These are phyloP conservation scores for Exophiala sp. DNA, from an alignment of 2,329 filamentous ascomycete species.

Conservation along the genomic window DNA sequence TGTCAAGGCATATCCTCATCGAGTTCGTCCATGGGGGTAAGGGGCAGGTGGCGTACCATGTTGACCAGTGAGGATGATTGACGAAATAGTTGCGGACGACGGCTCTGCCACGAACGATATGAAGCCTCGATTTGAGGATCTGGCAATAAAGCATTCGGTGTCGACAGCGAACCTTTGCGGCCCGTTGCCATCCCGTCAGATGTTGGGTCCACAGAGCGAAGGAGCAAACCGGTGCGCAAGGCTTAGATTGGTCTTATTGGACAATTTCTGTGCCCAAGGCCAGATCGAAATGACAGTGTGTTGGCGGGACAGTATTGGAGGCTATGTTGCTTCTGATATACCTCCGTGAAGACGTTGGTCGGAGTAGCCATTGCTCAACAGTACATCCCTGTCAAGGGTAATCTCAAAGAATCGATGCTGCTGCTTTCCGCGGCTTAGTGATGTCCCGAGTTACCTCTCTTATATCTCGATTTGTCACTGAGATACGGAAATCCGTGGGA, in stretches of 20 bases:
- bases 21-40: too few relatives aligned
- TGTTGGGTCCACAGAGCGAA: neutral
- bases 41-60: constrained; percentile 19
- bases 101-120: constrained; percentile 24
- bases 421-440: constrained; percentile 13
- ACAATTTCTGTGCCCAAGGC: constrained; percentile 19
- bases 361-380: neutral
- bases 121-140: constrained; percentile 16
- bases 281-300: constrained; percentile 22
- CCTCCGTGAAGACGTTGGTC: neutral
- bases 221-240: neutral
- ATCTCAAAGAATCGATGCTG: constrained; percentile 6
- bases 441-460: constrained; percentile 6
- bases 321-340: constrained; percentile 14
- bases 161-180: constrained; percentile 7
- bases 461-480: constrained; percentile 18
- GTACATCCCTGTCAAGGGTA: constrained; percentile 17
- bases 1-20: neutral
- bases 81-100: constrained; percentile 22
- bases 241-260: neutral
- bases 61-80: constrained; percentile 7
- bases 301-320: constrained; percentile 20
- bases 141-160: constrained; percentile 7
- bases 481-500: neutral
- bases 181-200: constrained; percentile 16